Evolutionary conservation across 306 rosid genomes (phyloP), one percentile per base, ranked within the genome.

Genomic region (Quercus alba): DNA sequence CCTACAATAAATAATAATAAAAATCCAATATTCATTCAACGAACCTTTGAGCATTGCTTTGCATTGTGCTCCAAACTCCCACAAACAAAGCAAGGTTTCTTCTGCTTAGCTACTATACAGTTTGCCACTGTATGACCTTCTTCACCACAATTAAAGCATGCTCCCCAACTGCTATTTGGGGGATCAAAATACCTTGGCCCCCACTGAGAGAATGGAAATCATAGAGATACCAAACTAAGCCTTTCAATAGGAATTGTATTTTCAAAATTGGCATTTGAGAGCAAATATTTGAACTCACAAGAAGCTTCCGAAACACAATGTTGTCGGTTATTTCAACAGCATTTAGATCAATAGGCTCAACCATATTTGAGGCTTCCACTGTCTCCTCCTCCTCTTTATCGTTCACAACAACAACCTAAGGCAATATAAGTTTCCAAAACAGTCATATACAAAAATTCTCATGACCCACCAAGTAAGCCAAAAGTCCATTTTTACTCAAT

Each of bases 221-320:
- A 75, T 68, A 86, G 70, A 85, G 67, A 78, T 51, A 86, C 82
- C 83, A 86, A 81, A 72, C 84, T 84, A 88, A 82, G 89, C 85
- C 81, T 81, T 79, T 84, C 52, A 55, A 73, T 20, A 68, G 31
- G 67, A 56, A 80, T 83, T 69, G 18, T 78, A 86, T 78, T 81
- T 81, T 25, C 89, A 77, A 84, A 3, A 78, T 51, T 51, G 66
- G 78, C 76, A 84, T 75, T 85, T 75, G 73, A 84, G 75, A 77
- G 75, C 23, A 75, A 88, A 78, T 56, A 85, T 72, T 82, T 86
- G 52, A 84, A 91, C 97, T 93, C 85, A 95, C 97, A 82, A 95
- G 96, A 85, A 95, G 91, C 89, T 93, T 95, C 52, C 91, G 85
- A 91, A 91, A 85, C 78, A 95, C 96, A 8, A 73, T 71, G 63